Evolutionary conservation across 2,329 filamentous ascomycete species (phyloP).

Genomic region (Lachnellula subtilissima): DNA sequence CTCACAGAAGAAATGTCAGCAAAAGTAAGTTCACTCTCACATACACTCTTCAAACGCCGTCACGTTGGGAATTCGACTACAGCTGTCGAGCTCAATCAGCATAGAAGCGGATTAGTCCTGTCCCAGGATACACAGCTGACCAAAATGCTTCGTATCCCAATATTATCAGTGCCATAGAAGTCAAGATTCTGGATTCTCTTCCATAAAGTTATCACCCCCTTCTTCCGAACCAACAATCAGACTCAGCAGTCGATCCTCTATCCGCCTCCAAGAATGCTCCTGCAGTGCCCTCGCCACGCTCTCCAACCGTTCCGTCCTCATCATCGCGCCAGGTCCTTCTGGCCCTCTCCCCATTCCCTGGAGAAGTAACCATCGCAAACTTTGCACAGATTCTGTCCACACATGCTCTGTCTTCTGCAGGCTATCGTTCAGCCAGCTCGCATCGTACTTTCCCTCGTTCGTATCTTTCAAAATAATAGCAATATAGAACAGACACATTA

Average conservation of each 20-base stretch:
- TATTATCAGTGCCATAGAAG: not conserved
- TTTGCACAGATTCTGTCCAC: not conserved
- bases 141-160: not conserved
- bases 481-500: conserved; percentile 5
- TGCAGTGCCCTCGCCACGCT: not conserved
- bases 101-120: not conserved
- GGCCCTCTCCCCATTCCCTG: not conserved
- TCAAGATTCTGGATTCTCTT: not conserved
- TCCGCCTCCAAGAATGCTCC: conserved; percentile 6
- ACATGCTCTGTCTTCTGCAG: not conserved
- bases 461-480: conserved; percentile 1
- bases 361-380: not conserved
- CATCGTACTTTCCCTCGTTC: not conserved
- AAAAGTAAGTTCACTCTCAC: no score
- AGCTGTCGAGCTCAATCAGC: not conserved
- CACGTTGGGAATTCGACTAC: not conserved
- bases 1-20: no score
- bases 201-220: not conserved
- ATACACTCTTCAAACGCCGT: not conserved
- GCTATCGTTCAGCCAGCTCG: not conserved
- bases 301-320: not conserved
- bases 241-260: not conserved
- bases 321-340: not conserved
- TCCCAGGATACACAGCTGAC: not conserved
- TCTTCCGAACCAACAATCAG: not conserved